Evolutionary conservation across 768 basidiomycete species (phyloP).

Genomic region (Ephemerocybe angulata): DNA sequence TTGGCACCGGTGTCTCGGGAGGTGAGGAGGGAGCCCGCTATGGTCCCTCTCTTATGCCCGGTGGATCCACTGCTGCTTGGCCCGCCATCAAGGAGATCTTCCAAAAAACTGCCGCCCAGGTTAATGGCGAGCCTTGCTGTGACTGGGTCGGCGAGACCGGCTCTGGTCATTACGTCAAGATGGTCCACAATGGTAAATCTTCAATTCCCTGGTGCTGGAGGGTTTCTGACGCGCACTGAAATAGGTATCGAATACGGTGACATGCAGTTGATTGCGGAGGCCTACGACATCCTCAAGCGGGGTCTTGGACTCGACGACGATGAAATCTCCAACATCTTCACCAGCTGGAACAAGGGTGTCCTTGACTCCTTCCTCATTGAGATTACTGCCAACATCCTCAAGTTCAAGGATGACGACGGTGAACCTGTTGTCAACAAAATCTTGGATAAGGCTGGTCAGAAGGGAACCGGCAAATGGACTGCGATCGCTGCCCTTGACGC

Average conservation of each 20-base stretch:
- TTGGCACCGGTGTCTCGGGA: constrained; percentile 98
- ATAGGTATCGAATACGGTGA: constrained; percentile 98
- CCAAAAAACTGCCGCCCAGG: constrained; percentile 96
- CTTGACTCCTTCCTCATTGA: constrained; percentile 99
- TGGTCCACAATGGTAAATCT: constrained; percentile 90
- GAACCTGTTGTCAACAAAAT: constrained; percentile 90
- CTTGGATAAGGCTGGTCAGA: constrained; percentile 94
- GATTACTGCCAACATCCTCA: constrained; percentile 95
- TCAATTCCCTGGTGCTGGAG: neutral
- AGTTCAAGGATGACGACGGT: constrained; percentile 95
- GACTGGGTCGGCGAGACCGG: constrained; percentile 99
- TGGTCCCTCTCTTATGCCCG: constrained; percentile 99
- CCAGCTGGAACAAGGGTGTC: constrained; percentile 96
- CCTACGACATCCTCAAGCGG: constrained; percentile 97
- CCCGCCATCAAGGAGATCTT: constrained; percentile 97
- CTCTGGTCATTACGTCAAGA: constrained; percentile 98
- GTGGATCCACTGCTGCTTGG: constrained; percentile 93
- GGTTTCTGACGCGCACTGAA: constrained; percentile 11
- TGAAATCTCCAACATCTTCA: constrained; percentile 94
- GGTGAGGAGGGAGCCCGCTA: constrained; percentile 98
- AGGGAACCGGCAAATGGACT: constrained; percentile 99
- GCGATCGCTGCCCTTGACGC: constrained; percentile 95
- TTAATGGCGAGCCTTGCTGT: constrained; percentile 93
- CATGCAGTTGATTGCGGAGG: constrained; percentile 99
- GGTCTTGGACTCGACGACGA: constrained; percentile 82